Base-by-base conservation (phyloP, 2,329 filamentous ascomycete species). In the Teratosphaeria zuluensis region DNA sequence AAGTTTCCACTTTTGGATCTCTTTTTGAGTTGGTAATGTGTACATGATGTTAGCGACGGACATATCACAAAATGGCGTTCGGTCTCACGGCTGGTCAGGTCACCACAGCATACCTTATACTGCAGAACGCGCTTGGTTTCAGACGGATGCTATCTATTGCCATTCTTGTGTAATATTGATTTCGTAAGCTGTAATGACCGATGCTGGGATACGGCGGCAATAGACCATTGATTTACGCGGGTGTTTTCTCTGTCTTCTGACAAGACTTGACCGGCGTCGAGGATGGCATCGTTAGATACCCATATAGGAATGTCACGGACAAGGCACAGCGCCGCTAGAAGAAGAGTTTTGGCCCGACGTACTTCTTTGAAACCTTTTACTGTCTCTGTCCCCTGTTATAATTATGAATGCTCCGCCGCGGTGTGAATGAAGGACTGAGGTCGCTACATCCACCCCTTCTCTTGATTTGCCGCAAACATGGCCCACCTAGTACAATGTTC, bases 151-250 rank as follows among this genome's bases (percentile, higher is more conserved):
- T 7, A 30, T 19, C 32, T 11, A 19, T 14, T 31, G 21, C 28
- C 52, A 28, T 53, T 53, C 52, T 31, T 16, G 28, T 53, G 52
- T 53, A 31, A 31, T 53, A 2, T 53, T 53, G 32, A 31, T 32
- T 53, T 53, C 24, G n/a, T 53, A 53, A 53, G 52, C 52, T 53
- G 32, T 53, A 53, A 53, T 53, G 52, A 31, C 52, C 42, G n/a
- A 53, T 52, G 51, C 19, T 52, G 16, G 1, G 16, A 21, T 52
- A 52, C 52, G 52, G 52, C 52, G 28, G 52, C 28, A 9, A 31
- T 31, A 53, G 28, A 31, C 32, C 11, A 53, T 35, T 31, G 32
- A 1, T 53, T 53, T 53, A 24, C 52, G 24, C 21, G n/a, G 52
- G 52, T 30, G 52, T 31, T 53, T 53, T 53, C 32, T 53, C 52